These are phyloP conservation scores for Syncephalastrum monosporum DNA, from an alignment of 371 early-diverging fungal genomes.

Conservation along the genomic window DNA sequence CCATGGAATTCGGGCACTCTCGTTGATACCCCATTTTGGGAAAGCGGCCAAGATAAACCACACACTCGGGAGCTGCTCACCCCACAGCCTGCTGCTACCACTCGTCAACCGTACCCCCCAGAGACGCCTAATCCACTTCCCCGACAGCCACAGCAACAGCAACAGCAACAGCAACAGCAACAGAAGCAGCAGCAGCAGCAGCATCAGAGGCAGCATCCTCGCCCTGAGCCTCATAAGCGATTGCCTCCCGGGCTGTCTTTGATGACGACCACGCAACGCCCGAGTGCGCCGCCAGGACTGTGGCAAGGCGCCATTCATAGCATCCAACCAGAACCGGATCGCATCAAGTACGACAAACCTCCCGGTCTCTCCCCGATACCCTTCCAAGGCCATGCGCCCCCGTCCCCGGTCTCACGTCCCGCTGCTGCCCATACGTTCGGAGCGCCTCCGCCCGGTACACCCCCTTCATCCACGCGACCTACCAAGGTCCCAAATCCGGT, in stretches of 20 bases:
- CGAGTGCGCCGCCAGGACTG: slow-evolving; percentile 15
- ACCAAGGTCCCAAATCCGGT: slow-evolving; percentile 9
- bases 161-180: neutral
- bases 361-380: slow-evolving; percentile 20
- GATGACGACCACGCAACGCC: neutral
- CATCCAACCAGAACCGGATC: neutral
- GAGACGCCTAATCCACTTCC: too few species aligned
- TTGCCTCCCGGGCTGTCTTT: neutral
- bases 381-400: neutral
- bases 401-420: too few species aligned
- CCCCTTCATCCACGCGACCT: too few species aligned
- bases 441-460: too few species aligned
- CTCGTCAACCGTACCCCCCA: too few species aligned
- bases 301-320: slow-evolving; percentile 8
- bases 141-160: neutral
- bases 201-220: neutral
- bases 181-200: slow-evolving; percentile 1
- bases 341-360: slow-evolving; percentile 1
- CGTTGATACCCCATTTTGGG: slow-evolving; percentile 18
- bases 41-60: neutral
- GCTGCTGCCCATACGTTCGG: too few species aligned
- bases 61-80: too few species aligned
- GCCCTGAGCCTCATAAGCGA: too few species aligned
- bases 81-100: too few species aligned
- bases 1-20: slow-evolving; percentile 13